Evolutionary conservation across 768 basidiomycete genomes (phyloP).

Genomic region (Amanita exitialis): DNA sequence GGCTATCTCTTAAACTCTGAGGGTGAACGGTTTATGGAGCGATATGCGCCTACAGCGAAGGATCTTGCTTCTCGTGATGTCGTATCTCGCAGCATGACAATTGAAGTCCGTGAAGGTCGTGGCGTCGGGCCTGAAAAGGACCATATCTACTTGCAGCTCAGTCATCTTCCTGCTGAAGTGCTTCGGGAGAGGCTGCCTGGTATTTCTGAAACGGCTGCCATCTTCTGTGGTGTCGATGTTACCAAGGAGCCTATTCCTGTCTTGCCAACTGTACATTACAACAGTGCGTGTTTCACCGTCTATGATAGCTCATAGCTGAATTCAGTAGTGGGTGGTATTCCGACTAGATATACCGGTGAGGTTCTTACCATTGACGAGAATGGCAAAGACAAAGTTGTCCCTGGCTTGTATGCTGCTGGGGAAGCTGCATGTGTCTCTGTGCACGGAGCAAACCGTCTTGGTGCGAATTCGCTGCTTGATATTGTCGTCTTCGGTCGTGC

Average conservation of each 20-base stretch:
- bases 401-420: slow-evolving; percentile 96
- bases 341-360: slow-evolving; percentile 97
- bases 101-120: slow-evolving; percentile 97
- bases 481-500: slow-evolving; percentile 99
- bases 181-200: slow-evolving; percentile 95
- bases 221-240: slow-evolving; percentile 98
- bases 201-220: slow-evolving; percentile 98
- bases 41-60: slow-evolving; percentile 98
- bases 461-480: slow-evolving; percentile 97
- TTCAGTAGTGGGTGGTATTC: slow-evolving; percentile 91
- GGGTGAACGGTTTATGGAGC: slow-evolving; percentile 99
- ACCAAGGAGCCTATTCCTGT: slow-evolving; percentile 99
- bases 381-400: slow-evolving; percentile 90
- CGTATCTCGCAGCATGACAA: slow-evolving; percentile 97
- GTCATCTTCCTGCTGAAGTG: slow-evolving; percentile 92
- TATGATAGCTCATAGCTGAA: slow-evolving; percentile 3
- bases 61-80: slow-evolving; percentile 99
- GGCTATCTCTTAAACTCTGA: slow-evolving; percentile 97
- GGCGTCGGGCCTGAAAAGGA: slow-evolving; percentile 99
- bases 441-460: slow-evolving; percentile 98
- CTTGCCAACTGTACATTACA: slow-evolving; percentile 96
- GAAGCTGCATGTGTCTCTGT: slow-evolving; percentile 99
- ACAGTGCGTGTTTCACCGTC: slow-evolving; percentile 52
- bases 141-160: slow-evolving; percentile 93
- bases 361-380: slow-evolving; percentile 81